phyloP scores from a whole-genome alignment of 2,329 filamentous ascomycete species.

The Xylariales sp. region DNA sequence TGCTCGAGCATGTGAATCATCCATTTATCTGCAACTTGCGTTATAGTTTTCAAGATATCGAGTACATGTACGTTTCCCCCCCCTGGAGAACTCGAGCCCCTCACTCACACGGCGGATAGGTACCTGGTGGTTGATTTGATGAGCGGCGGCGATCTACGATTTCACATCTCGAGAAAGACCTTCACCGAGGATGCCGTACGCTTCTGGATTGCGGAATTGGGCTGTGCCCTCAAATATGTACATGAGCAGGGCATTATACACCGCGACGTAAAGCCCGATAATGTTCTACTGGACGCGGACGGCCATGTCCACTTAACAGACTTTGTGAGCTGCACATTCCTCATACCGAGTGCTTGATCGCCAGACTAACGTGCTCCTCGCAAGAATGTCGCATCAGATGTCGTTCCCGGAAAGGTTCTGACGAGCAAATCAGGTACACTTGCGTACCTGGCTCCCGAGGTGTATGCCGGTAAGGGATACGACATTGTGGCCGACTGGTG shows the following conservation, averaged over 20 bases:
- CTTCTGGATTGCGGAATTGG: constrained; percentile 95
- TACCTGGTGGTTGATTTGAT: constrained; percentile 97
- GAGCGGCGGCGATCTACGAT: constrained; percentile 93
- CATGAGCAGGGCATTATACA: constrained; percentile 86
- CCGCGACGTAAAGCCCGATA: constrained; percentile 88
- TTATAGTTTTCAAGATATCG: constrained; percentile 98
- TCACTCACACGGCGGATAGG: constrained; percentile 48
- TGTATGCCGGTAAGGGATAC: constrained; percentile 88
- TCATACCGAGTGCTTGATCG: constrained; percentile 8
- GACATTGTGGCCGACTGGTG: constrained; percentile 94
- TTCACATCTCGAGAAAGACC: constrained; percentile 95
- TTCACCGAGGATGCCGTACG: constrained; percentile 96
- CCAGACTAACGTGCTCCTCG: constrained; percentile 28
- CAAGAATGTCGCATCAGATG: constrained; percentile 94
- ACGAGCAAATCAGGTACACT: constrained; percentile 96
- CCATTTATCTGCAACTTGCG: constrained; percentile 97
- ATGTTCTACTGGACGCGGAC: constrained; percentile 80
- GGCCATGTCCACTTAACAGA: constrained; percentile 96
- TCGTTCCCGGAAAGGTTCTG: constrained; percentile 73
- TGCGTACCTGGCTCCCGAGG: constrained; percentile 92
- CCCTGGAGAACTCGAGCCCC: not conserved
- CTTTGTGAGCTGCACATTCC: constrained; percentile 61
- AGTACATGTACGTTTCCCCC: constrained; percentile 74
- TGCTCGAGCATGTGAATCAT: constrained; percentile 97
- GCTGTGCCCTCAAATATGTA: constrained; percentile 84